A percentile compares a stretch with the other conserved stretches of the same genome.
Evolutionary conservation across 306 rosid genomes (phyloP).

Genomic region (barrel medic (Medicago truncatula)): MtrunA17r5.0-ANR NC_053044.1:27237501-27238000

Average conservation of each 20-base stretch:
- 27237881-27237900: neutral
- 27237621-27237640: neutral
- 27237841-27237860: neutral
- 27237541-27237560: neutral
- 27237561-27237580: neutral
- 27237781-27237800: slow-evolving; percentile 1
- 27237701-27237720: slow-evolving; percentile 2
- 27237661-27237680: neutral
- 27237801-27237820: neutral
- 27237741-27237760: neutral
- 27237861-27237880: neutral
- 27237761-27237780: neutral
- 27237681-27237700: neutral
- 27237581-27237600: neutral
- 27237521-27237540: neutral
- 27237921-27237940: neutral
- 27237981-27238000: slow-evolving; percentile 51
- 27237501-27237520: neutral
- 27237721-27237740: neutral
- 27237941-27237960: slow-evolving; percentile 83
- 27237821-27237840: neutral
- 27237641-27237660: neutral
- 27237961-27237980: slow-evolving; percentile 79
- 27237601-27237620: neutral
- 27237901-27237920: neutral